Evolutionary conservation across 805 yeast genomes (phyloP), one percentile per base, ranked within the genome.

Genomic region (Cyberlindnera mycetangii): DNA sequence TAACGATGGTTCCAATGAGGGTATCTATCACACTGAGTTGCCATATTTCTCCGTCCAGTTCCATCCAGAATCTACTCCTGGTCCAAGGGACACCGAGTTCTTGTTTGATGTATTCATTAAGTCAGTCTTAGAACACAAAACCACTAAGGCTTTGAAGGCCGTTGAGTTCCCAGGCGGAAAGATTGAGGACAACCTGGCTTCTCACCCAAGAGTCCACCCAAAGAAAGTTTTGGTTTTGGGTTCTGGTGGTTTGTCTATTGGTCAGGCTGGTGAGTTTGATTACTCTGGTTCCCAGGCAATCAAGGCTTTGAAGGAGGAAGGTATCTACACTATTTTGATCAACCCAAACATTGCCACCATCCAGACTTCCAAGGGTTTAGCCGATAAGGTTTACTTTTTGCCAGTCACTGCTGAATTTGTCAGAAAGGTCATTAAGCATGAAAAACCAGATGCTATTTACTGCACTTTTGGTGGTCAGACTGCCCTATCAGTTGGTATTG

Each of bases 181-280:
- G 49, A 50, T 78, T 34, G 88, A 72, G 45, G 96, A 86, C 41
- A 89, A 88, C 71, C 66, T 76, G 55, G 82, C 81, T 32, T 79
- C 80, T 34, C 82, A 82, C 59, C 97, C 97, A 59, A 79, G 79
- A 59, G 85, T 81, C 32, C 74, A 84, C 46, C 95, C 84, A 58
- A 89, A 89, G 77, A 93, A 93, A 71, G 96, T 89, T 40, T 79
- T 89, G 59, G 90, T 89, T 49, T 78, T 93, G 60, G 99, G 99
- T 60, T 90, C 97, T 41, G 99, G 99, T 74, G 99, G 99, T 66
- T 76, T 93, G 60, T 87, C 96, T 45, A 93, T 93, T 65, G 99
- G 99, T 55, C 99, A 93, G 74, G 99, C 99, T 52, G 99, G 99
- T 69, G 99, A 93, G 71, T 93, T 93, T 62, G 99, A 93, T 68